phyloP scores from a whole-genome alignment of 2,329 filamentous ascomycete species.

The Zasmidium angulare region DNA sequence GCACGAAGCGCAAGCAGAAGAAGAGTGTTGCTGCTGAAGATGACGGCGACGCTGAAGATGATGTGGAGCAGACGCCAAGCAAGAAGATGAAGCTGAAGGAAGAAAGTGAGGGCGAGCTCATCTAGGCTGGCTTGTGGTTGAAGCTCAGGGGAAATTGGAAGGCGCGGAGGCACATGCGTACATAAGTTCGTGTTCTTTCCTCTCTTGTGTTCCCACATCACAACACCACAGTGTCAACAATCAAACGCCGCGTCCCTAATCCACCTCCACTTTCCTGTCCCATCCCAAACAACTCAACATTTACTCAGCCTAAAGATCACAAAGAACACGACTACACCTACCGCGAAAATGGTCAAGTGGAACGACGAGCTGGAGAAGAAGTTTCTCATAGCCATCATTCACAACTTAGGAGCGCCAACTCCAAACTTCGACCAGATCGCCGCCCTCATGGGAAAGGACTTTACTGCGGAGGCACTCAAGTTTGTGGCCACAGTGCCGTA shows the following conservation, averaged over 20 bases:
- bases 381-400: background rate
- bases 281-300: too few species aligned
- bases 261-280: too few species aligned
- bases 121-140: too few species aligned
- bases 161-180: too few species aligned
- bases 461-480: background rate
- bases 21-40: background rate
- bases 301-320: too few species aligned
- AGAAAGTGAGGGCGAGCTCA: background rate
- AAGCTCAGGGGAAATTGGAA: too few species aligned
- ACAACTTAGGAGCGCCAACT: background rate
- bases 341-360: too few species aligned
- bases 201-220: too few species aligned
- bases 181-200: too few species aligned
- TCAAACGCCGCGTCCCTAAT: too few species aligned
- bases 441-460: background rate
- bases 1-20: constrained; percentile 1
- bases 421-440: background rate
- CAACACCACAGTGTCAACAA: too few species aligned
- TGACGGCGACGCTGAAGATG: background rate
- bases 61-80: constrained; percentile 1
- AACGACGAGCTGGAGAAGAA: background rate
- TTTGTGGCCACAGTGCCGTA: background rate
- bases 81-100: constrained; percentile 10
- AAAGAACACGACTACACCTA: too few species aligned